Percentiles rank a stretch among this genome's conserved stretches.
phyloP scores from a whole-genome alignment of 306 rosid genomes.

The Sindora glabra region DNA sequence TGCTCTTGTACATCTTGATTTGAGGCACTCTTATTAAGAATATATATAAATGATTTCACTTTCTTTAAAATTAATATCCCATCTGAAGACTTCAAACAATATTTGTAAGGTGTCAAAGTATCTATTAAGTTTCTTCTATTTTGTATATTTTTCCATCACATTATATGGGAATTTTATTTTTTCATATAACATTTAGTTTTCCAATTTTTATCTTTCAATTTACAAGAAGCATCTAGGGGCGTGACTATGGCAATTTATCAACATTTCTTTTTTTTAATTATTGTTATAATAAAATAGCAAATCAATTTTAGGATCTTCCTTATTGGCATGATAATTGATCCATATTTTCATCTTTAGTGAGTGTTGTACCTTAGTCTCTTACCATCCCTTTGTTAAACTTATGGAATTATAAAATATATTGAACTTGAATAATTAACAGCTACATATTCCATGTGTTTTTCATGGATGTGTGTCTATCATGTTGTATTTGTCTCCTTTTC shows the following conservation, averaged over 20 bases:
- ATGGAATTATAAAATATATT: background rate
- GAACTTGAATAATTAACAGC: background rate
- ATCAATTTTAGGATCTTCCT: background rate
- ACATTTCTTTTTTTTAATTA: no score
- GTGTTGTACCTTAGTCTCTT: background rate
- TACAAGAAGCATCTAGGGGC: background rate
- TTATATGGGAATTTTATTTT: background rate
- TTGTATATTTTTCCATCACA: background rate
- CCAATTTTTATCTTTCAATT: background rate
- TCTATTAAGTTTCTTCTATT: background rate
- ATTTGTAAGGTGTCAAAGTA: background rate
- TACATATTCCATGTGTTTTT: background rate
- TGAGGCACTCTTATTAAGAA: no score
- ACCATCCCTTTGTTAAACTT: background rate
- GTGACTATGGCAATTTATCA: background rate
- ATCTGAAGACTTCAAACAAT: no score
- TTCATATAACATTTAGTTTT: background rate
- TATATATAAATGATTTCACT: no score
- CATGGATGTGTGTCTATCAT: no score
- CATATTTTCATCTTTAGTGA: background rate
- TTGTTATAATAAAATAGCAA: slow-evolving; percentile 1
- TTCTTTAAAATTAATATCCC: no score
- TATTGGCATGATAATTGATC: background rate
- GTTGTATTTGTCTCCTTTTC: background rate
- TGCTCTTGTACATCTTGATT: no score